These are phyloP conservation scores for Aphanomyces cochlioides DNA, from an alignment of 352 stramenopile genomes.

Conservation along the genomic window DNA sequence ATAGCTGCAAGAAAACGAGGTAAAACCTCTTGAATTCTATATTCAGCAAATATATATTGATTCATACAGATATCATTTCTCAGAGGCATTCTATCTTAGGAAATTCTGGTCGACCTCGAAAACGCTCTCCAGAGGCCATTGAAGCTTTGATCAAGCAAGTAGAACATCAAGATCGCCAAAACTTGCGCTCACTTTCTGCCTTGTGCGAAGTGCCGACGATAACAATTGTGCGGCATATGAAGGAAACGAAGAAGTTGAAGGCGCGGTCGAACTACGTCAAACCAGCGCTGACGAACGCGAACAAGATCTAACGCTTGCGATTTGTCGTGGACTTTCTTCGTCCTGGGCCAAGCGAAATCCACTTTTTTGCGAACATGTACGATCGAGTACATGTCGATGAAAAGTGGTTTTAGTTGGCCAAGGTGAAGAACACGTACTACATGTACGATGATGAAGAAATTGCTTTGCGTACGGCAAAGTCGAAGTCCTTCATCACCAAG, in stretches of 20 bases:
- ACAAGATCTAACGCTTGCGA: background rate
- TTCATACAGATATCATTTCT: too few species aligned
- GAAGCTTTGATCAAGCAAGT: background rate
- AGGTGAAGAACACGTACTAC: background rate
- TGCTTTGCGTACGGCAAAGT: background rate
- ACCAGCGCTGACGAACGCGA: background rate
- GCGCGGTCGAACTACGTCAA: background rate
- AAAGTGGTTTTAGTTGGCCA: conserved; percentile 8
- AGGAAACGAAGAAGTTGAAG: background rate
- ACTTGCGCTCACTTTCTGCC: background rate
- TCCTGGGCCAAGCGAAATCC: background rate
- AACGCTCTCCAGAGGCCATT: background rate
- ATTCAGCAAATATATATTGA: too few species aligned
- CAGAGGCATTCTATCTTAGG: too few species aligned
- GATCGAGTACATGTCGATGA: background rate
- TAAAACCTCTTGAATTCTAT: too few species aligned
- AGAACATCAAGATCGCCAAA: background rate
- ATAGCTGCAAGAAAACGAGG: too few species aligned
- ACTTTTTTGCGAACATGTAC: background rate
- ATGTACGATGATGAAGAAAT: conserved; percentile 9
- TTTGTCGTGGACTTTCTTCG: background rate
- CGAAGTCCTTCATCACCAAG: conserved; percentile 1
- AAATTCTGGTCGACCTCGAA: too few species aligned
- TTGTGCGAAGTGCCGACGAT: background rate
- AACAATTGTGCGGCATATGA: background rate